Base-by-base conservation (phyloP, 257 asterid species). In the Solanum lycopersicoides region DNA sequence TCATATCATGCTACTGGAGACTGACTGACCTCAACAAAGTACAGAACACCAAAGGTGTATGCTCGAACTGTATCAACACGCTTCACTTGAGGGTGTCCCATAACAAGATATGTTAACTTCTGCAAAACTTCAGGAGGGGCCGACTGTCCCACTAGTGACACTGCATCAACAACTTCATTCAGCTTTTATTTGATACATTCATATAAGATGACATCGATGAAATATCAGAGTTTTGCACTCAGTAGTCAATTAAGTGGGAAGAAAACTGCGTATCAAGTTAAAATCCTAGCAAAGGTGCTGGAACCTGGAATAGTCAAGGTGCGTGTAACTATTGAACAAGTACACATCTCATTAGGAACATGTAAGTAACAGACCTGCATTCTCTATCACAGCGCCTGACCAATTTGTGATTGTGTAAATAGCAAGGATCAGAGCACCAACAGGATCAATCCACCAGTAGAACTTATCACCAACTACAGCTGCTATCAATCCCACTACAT, bases 1-100 rank as follows among this genome's bases (percentile, higher is more conserved):
- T n/a, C 41, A 14, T 45, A 4, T 44, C 65, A 80, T 80, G 69
- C 18, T 50, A 30, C 9, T 47, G 45, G 80, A 16, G 32, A 89
- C 98, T 89, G 35, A 89, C 98, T 89, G 71, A 96, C 99, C 98
- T 96, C 99, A 10, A 95, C 99, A 76, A 96, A 96, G 88, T 96
- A 95, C 82, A 96, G 73, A 18, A 91, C 95, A 11, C 99, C 99
- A 88, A 96, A 96, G 18, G 99, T 95, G 93, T 96, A 96, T 73
- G 99, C 99, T 34, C 98, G 98, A 71, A 96, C 96, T 7, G 99
- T 96, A 87, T 96, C 99, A 21, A 96, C 86, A 7, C 98, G 97
- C 89, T 94, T 93, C 88, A 95, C 91, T 86, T 89, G 89, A 71
- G 98, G 98, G 87, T 96, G 98, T 88, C 98, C 90, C 72, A 95